Evolutionary conservation across 73 alveolate species (phyloP).

Genomic region (Tetrahymena elliotti): DNA sequence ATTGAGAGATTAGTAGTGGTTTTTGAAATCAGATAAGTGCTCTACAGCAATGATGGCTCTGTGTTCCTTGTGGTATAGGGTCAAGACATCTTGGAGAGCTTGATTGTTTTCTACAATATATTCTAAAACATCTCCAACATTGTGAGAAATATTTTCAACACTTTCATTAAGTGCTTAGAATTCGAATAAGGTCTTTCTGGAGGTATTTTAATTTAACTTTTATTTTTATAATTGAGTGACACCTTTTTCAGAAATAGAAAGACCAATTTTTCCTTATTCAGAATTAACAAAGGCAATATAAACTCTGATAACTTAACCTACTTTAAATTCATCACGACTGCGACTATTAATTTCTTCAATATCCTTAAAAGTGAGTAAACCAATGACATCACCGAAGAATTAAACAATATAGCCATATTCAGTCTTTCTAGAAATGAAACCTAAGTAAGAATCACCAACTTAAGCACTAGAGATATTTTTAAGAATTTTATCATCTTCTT

Average conservation of each 20-base stretch:
- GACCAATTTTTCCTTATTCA: background rate
- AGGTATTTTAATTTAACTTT: background rate
- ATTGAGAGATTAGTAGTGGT: background rate
- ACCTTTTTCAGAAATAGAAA: background rate
- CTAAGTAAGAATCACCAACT: background rate
- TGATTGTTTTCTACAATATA: background rate
- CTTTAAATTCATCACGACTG: background rate
- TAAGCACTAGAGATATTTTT: background rate
- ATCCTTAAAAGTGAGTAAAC: background rate
- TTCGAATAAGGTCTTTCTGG: background rate
- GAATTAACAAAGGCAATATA: background rate
- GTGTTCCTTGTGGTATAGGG: background rate
- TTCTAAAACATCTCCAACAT: background rate
- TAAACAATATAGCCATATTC: background rate
- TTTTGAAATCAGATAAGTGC: background rate
- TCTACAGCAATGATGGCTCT: background rate
- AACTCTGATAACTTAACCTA: background rate
- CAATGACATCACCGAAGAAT: background rate
- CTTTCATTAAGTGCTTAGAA: background rate
- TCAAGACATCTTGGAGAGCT: background rate
- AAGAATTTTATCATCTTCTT: background rate
- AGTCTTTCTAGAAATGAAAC: background rate
- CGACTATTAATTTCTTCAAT: background rate
- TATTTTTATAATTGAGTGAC: background rate
- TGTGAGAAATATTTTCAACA: background rate